A percentile compares a stretch with the other conserved stretches of the same genome.
phyloP scores from a whole-genome alignment of 257 asterid species.

The Rehmannia glutinosa region DNA sequence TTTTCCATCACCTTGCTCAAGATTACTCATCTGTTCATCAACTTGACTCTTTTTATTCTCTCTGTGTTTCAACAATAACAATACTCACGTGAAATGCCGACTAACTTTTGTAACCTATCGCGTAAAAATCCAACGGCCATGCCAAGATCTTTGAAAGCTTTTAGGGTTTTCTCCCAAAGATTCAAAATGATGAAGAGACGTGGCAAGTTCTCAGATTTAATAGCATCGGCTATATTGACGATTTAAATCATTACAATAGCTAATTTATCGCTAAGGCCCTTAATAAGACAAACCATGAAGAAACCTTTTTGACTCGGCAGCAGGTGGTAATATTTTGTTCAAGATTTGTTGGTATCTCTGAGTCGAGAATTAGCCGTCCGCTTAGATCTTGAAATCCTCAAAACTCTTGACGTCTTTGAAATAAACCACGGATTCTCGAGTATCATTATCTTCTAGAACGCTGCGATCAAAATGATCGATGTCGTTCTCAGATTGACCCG shows the following conservation, averaged over 20 bases:
- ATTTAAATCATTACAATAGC: conserved; percentile 52
- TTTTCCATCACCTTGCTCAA: conserved; percentile 28
- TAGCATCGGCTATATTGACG: conserved; percentile 45
- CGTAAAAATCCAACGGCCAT: conserved; percentile 59
- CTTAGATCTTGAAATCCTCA: conserved; percentile 40
- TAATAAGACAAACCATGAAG: conserved; percentile 48
- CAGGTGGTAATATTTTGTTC: conserved; percentile 49
- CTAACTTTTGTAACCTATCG: conserved; percentile 29
- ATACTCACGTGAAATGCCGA: conserved; percentile 26
- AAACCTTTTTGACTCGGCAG: conserved; percentile 37
- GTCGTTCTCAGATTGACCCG: conserved; percentile 14
- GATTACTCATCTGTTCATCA: conserved; percentile 25
- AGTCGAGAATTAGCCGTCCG: conserved; percentile 45
- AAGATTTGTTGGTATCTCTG: conserved; percentile 35
- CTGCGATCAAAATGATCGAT: conserved; percentile 20
- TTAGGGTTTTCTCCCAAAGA: conserved; percentile 53
- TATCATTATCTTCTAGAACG: conserved; percentile 26
- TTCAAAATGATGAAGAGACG: conserved; percentile 25
- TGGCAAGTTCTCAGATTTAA: conserved; percentile 33
- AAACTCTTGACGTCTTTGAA: conserved; percentile 42
- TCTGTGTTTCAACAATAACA: conserved; percentile 16
- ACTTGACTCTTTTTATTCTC: conserved; percentile 16
- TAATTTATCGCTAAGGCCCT: conserved; percentile 47
- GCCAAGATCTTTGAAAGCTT: conserved; percentile 59
- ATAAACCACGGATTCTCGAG: conserved; percentile 24